These are phyloP conservation scores for Beauveria caledonica DNA, from an alignment of 2,329 filamentous ascomycete species.

Conservation along the genomic window DNA sequence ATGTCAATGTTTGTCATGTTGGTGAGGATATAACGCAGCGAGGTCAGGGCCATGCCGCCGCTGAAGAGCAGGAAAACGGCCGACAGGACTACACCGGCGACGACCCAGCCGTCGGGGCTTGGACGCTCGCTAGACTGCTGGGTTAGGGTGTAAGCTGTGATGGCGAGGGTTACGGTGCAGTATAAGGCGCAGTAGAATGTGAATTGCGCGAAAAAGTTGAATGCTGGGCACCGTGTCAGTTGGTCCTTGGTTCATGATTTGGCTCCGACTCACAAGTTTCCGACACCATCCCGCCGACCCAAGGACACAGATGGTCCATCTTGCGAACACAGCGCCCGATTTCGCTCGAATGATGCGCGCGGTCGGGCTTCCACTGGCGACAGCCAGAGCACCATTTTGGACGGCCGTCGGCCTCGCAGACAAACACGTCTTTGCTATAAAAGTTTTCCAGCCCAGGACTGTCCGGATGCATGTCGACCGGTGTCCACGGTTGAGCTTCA, in stretches of 20 bases:
- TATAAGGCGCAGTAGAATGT: slow-evolving; percentile 63
- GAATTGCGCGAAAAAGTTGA: slow-evolving; percentile 92
- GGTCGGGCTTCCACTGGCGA: slow-evolving; percentile 79
- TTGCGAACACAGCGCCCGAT: slow-evolving; percentile 73
- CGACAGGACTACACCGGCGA: slow-evolving; percentile 58
- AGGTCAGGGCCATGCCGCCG: slow-evolving; percentile 66
- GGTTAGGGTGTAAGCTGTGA: slow-evolving; percentile 55
- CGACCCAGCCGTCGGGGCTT: slow-evolving; percentile 48
- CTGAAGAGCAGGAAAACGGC: slow-evolving; percentile 76
- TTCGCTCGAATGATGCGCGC: slow-evolving; percentile 80
- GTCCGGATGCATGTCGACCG: slow-evolving; percentile 44
- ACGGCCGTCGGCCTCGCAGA: slow-evolving; percentile 75
- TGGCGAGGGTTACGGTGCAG: slow-evolving; percentile 55
- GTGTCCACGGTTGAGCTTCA: slow-evolving; percentile 24
- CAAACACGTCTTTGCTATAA: slow-evolving; percentile 74
- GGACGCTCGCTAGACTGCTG: slow-evolving; percentile 38
- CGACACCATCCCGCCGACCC: slow-evolving; percentile 87
- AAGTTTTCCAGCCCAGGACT: slow-evolving; percentile 65
- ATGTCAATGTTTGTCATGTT: slow-evolving; percentile 85
- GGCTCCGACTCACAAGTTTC: slow-evolving; percentile 54
- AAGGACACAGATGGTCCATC: slow-evolving; percentile 96
- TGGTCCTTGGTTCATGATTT: neutral
- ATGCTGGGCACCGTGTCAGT: slow-evolving; percentile 38
- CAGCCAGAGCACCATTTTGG: slow-evolving; percentile 83
- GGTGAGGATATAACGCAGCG: slow-evolving; percentile 57